Evolutionary conservation across 2,329 filamentous ascomycete genomes (phyloP).

Genomic region (Cercospora janseana): DNA sequence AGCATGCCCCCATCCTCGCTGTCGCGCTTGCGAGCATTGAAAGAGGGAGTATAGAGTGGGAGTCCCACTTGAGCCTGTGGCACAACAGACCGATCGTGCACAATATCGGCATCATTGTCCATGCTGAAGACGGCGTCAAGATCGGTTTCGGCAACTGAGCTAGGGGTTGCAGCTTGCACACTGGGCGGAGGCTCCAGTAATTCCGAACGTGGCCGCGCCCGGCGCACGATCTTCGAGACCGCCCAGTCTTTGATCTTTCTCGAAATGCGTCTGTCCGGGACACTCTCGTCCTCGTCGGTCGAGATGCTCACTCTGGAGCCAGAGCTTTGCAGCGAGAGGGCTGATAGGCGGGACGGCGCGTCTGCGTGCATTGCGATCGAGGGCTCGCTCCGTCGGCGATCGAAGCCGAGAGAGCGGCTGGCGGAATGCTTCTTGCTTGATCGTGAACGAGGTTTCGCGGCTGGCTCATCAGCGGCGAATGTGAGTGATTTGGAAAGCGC

Average conservation of each 20-base stretch:
- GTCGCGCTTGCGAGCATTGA: slow-evolving; percentile 15
- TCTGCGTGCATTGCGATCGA: slow-evolving; percentile 31
- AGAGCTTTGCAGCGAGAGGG: slow-evolving; percentile 36
- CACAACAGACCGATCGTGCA: slow-evolving; percentile 8
- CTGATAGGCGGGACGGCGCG: slow-evolving; percentile 32
- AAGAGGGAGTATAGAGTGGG: slow-evolving; percentile 15
- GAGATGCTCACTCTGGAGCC: slow-evolving; percentile 3
- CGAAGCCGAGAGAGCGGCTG: slow-evolving; percentile 60
- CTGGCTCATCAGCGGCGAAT: slow-evolving; percentile 18
- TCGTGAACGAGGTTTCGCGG: slow-evolving; percentile 23
- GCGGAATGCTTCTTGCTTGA: slow-evolving; percentile 64
- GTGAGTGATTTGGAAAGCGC: slow-evolving; percentile 15
- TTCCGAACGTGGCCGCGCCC: slow-evolving; percentile 19
- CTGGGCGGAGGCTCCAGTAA: slow-evolving; percentile 6
- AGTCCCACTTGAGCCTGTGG: slow-evolving; percentile 10
- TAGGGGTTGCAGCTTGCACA: slow-evolving; percentile 5
- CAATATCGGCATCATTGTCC: slow-evolving; percentile 16
- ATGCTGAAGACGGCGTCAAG: slow-evolving; percentile 35
- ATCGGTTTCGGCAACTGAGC: slow-evolving; percentile 33
- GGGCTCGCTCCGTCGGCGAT: slow-evolving; percentile 48
- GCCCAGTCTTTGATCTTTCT: slow-evolving; percentile 71
- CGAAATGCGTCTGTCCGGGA: slow-evolving; percentile 29
- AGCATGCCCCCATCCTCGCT: slow-evolving; percentile 74
- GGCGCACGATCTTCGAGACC: slow-evolving; percentile 53
- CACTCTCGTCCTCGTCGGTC: slow-evolving; percentile 13